phyloP scores from a whole-genome alignment of 257 asterid species.

The Plantago ovata region DNA sequence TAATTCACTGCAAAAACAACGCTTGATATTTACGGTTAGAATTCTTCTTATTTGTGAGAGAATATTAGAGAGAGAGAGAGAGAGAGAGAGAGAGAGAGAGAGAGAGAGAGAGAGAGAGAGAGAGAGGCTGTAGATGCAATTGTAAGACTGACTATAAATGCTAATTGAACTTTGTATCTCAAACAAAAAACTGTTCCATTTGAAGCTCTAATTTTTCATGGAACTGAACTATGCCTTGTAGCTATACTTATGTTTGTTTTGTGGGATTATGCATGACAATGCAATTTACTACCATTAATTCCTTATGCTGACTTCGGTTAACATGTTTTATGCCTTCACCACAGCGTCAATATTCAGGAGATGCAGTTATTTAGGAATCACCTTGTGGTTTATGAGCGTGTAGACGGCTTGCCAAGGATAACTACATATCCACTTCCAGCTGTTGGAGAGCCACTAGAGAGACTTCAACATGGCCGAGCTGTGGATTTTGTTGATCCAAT shows the following conservation, averaged over 20 bases:
- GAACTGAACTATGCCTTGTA: constrained; percentile 4
- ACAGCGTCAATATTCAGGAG: constrained; percentile 80
- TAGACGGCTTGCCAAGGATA: constrained; percentile 70
- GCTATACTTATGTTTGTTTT: neutral
- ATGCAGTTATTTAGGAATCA: constrained; percentile 69
- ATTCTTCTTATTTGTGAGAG: too few relatives aligned
- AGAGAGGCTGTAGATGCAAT: too few relatives aligned
- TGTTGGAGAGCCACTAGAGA: constrained; percentile 61
- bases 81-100: too few relatives aligned
- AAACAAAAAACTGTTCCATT: neutral
- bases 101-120: too few relatives aligned
- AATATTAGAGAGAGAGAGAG: too few relatives aligned
- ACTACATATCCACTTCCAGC: constrained; percentile 64
- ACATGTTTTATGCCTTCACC: constrained; percentile 26
- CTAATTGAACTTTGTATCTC: too few relatives aligned
- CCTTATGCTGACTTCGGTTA: constrained; percentile 21
- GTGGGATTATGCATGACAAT: constrained; percentile 7
- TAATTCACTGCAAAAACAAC: too few relatives aligned
- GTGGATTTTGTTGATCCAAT: constrained; percentile 75
- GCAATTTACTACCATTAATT: constrained; percentile 11
- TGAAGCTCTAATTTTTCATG: constrained; percentile 9
- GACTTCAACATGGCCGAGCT: constrained; percentile 61
- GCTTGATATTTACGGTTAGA: too few relatives aligned
- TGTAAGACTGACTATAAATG: too few relatives aligned
- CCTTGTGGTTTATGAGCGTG: constrained; percentile 84